phyloP scores from a whole-genome alignment of 2,329 filamentous ascomycete genomes.

The Epichloe bromicola region DNA sequence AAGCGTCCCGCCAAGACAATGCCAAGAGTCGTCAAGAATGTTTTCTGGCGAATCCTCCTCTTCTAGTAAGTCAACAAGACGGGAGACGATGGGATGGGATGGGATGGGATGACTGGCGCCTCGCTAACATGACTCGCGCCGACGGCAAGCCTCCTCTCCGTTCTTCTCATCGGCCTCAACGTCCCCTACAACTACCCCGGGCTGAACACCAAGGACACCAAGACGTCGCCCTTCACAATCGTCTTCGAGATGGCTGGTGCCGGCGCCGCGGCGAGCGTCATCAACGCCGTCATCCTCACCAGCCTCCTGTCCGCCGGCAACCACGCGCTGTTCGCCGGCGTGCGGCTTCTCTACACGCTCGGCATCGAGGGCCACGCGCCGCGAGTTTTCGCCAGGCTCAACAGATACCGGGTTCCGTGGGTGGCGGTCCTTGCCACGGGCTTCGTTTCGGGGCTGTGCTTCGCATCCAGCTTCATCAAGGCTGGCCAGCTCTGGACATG shows the following conservation, averaged over 20 bases:
- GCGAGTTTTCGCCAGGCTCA: conserved; percentile 31
- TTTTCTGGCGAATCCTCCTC: conserved; percentile 49
- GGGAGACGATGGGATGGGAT: too few species aligned
- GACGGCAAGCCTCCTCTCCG: conserved; percentile 21
- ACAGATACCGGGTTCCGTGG: conserved; percentile 24
- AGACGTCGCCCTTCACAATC: conserved; percentile 35
- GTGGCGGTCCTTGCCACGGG: conserved; percentile 35
- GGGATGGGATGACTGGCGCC: too few species aligned
- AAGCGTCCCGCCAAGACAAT: conserved; percentile 47
- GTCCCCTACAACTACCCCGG: conserved; percentile 38
- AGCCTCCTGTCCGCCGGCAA: conserved; percentile 25
- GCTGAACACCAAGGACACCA: conserved; percentile 19
- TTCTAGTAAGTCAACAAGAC: conserved; percentile 25
- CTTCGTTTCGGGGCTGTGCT: conserved; percentile 46
- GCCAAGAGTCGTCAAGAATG: conserved; percentile 50
- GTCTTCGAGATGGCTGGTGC: conserved; percentile 47
- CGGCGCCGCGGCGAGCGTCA: conserved; percentile 34
- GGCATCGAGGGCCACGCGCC: conserved; percentile 39
- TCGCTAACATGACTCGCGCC: background rate
- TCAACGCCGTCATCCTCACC: conserved; percentile 43
- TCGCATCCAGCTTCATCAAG: conserved; percentile 52
- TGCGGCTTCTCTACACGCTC: conserved; percentile 23
- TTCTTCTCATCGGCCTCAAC: conserved; percentile 40
- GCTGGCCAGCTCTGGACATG: conserved; percentile 53
- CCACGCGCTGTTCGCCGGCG: conserved; percentile 23